Conservation (phyloP, 352 stramenopile genomes). For the Pythium oligandrum region DNA sequence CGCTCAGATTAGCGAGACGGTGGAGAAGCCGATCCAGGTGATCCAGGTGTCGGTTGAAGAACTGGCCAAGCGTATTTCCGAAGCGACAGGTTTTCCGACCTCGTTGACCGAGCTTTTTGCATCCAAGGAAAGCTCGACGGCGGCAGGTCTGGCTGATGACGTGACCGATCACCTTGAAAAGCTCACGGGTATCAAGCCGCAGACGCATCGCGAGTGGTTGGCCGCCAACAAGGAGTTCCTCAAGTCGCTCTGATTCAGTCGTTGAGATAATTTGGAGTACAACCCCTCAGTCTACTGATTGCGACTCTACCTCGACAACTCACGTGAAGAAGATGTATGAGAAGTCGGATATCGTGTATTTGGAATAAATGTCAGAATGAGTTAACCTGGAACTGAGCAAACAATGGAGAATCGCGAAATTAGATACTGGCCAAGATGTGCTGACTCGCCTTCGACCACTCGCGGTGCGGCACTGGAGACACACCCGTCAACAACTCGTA, state of each 20-base stretch:
- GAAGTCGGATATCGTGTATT: too few relatives aligned
- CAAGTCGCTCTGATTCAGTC: too few relatives aligned
- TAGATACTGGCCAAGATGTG: too few relatives aligned
- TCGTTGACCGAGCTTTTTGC: conserved; percentile 8
- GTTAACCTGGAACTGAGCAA: too few relatives aligned
- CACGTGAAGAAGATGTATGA: too few relatives aligned
- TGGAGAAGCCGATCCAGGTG: background rate
- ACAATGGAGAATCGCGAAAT: too few relatives aligned
- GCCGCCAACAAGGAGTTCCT: conserved; percentile 7
- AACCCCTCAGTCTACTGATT: too few relatives aligned
- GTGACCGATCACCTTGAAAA: conserved; percentile 11
- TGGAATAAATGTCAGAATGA: too few relatives aligned
- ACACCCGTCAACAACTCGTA: conserved; percentile 18
- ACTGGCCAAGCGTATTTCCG: background rate
- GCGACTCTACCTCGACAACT: too few relatives aligned
- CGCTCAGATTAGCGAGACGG: background rate
- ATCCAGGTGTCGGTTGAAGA: conserved; percentile 5
- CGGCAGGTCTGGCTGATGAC: conserved; percentile 1
- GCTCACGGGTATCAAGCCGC: conserved; percentile 16
- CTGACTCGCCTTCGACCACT: conserved; percentile 9
- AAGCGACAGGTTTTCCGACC: background rate
- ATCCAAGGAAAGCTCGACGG: conserved; percentile 16
- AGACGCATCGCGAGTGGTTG: conserved; percentile 12
- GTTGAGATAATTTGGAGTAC: too few relatives aligned
- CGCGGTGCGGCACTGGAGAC: conserved; percentile 8